These are phyloP conservation scores for Coprinopsis cinerea DNA, from an alignment of 768 basidiomycete genomes.

Conservation along the genomic window DNA sequence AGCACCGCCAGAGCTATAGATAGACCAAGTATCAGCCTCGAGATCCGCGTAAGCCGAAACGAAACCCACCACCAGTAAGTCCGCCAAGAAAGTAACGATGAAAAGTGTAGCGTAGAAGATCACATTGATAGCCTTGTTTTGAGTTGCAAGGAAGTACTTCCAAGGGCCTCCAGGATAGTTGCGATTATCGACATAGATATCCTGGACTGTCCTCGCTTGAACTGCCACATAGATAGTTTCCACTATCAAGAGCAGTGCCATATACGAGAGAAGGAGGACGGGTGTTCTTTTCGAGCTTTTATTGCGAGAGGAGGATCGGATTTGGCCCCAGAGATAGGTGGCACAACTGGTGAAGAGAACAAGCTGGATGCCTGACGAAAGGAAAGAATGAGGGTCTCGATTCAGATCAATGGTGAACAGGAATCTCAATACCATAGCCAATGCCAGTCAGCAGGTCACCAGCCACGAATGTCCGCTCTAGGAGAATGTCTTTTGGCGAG, in stretches of 20 bases:
- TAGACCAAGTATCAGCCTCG: background rate
- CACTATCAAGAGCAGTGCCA: constrained; percentile 28
- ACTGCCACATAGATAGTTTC: constrained; percentile 31
- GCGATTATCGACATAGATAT: constrained; percentile 33
- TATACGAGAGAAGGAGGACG: constrained; percentile 29
- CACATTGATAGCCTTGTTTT: constrained; percentile 32
- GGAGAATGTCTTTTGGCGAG: background rate
- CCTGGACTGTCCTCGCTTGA: constrained; percentile 31
- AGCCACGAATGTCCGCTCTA: background rate
- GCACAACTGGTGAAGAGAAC: background rate
- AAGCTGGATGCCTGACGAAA: background rate
- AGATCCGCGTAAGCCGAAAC: background rate
- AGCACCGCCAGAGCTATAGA: constrained; percentile 30
- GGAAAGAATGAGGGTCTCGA: background rate
- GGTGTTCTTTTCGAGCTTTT: too few relatives aligned
- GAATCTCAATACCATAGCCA: background rate
- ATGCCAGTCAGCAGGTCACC: background rate
- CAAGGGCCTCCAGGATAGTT: constrained; percentile 36
- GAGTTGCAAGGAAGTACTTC: constrained; percentile 34
- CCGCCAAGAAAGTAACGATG: constrained; percentile 34
- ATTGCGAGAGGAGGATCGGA: too few relatives aligned
- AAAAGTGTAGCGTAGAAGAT: constrained; percentile 35
- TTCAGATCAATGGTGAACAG: background rate
- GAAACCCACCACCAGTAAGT: constrained; percentile 30
- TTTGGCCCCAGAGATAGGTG: background rate